phyloP scores from a whole-genome alignment of 2,329 filamentous ascomycete genomes.

The Bipolaris cookei region DNA sequence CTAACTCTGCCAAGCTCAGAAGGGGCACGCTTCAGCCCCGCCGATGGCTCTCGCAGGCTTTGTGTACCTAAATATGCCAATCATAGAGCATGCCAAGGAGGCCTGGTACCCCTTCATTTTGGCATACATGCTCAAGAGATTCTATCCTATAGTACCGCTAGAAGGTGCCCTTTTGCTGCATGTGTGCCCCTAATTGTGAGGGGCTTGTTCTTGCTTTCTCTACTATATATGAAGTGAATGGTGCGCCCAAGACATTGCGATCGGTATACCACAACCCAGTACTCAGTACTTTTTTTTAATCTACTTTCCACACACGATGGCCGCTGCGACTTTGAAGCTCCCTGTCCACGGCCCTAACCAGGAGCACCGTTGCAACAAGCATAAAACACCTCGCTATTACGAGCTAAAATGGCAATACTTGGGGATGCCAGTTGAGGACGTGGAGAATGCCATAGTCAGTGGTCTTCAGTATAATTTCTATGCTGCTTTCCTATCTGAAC shows the following conservation, averaged over 20 bases:
- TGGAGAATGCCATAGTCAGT: background rate
- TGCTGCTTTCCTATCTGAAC: background rate
- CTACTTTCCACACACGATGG: background rate
- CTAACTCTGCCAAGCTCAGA: no score
- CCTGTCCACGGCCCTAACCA: background rate
- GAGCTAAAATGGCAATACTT: background rate
- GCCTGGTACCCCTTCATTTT: background rate
- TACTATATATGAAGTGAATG: background rate
- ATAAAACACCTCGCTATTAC: background rate
- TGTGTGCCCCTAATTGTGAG: background rate
- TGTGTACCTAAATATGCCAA: no score
- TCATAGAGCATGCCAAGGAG: no score
- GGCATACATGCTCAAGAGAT: background rate
- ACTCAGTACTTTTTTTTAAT: background rate
- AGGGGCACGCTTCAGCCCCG: no score
- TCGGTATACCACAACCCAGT: background rate
- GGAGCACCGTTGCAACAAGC: background rate
- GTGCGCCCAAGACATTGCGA: background rate
- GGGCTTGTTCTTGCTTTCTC: background rate
- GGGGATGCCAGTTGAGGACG: background rate
- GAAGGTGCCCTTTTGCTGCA: background rate
- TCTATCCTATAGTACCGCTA: background rate
- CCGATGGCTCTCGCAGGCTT: no score
- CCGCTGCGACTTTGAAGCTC: background rate
- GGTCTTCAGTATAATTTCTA: background rate